These are phyloP conservation scores for Eragrostis tef DNA, from an alignment of 202 grass and related monocot genomes.

Conservation along the genomic window DNA sequence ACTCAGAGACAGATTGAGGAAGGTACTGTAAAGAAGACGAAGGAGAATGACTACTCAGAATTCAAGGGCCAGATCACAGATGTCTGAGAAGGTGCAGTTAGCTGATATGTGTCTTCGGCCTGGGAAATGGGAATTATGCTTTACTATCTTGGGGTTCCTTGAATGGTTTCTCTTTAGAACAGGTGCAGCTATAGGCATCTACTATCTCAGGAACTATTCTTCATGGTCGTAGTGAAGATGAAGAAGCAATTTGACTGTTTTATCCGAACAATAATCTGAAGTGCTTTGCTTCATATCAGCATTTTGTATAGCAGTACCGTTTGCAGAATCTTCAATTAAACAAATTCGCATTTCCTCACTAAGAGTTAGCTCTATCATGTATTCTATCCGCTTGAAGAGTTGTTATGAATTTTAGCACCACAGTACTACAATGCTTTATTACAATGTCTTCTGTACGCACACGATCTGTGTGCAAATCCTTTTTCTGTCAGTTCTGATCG, in stretches of 20 bases:
- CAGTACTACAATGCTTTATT: no score
- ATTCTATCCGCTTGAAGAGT: neutral
- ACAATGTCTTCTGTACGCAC: no score
- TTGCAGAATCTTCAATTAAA: neutral
- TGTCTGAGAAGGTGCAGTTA: constrained; percentile 62
- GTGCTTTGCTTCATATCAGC: neutral
- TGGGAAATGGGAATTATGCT: neutral
- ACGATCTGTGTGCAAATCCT: no score
- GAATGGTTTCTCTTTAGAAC: no score
- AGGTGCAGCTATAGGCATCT: neutral
- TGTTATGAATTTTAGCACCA: no score
- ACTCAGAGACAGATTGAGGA: constrained; percentile 40
- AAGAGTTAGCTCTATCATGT: neutral
- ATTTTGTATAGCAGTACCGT: constrained; percentile 31
- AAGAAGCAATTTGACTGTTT: neutral
- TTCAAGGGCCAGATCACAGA: constrained; percentile 69
- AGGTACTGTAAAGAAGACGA: constrained; percentile 35
- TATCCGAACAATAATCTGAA: neutral
- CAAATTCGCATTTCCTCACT: neutral
- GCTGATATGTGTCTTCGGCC: neutral
- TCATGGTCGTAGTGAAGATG: constrained; percentile 5
- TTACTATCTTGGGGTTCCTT: neutral
- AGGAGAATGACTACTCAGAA: constrained; percentile 61
- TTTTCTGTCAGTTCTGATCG: no score
- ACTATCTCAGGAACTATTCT: neutral